phyloP scores from a whole-genome alignment of 768 basidiomycete species.

The Podaxis sp. region DNA sequence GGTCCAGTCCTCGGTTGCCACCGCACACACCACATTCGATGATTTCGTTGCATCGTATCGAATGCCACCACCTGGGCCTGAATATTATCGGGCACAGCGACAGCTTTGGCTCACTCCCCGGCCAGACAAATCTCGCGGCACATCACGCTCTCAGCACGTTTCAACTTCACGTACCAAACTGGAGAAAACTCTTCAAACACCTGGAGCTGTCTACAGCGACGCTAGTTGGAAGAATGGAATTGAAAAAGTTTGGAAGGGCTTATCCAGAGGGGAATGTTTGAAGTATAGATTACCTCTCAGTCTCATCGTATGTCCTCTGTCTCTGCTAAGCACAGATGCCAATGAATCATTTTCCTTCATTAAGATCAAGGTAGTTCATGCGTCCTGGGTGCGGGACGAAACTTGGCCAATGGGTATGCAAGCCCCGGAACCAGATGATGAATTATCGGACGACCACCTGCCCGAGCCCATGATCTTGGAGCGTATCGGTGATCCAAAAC shows the following conservation, averaged over 20 bases:
- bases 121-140: constrained; percentile 19
- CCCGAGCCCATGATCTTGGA: not conserved
- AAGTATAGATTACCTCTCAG: constrained; percentile 62
- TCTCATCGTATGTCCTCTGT: constrained; percentile 52
- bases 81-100: constrained; percentile 61
- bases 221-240: constrained; percentile 57
- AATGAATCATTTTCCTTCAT: constrained; percentile 12
- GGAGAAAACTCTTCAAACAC: constrained; percentile 46
- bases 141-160: constrained; percentile 19
- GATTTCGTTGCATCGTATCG: constrained; percentile 16
- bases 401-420: constrained; percentile 70
- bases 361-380: constrained; percentile 72
- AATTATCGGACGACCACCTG: constrained; percentile 21
- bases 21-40: constrained; percentile 1
- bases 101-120: constrained; percentile 55
- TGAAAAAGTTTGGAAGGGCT: constrained; percentile 62
- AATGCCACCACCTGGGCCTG: constrained; percentile 64
- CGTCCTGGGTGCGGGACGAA: constrained; percentile 73
- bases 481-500: not conserved
- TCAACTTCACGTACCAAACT: constrained; percentile 47
- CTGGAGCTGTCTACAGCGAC: constrained; percentile 49
- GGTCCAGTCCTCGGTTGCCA: not conserved
- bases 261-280: constrained; percentile 57
- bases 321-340: constrained; percentile 5
- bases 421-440: constrained; percentile 65